Evolutionary conservation across 192 early-diverging fungal species (phyloP).

Genomic region (Coemansia sp.): DNA sequence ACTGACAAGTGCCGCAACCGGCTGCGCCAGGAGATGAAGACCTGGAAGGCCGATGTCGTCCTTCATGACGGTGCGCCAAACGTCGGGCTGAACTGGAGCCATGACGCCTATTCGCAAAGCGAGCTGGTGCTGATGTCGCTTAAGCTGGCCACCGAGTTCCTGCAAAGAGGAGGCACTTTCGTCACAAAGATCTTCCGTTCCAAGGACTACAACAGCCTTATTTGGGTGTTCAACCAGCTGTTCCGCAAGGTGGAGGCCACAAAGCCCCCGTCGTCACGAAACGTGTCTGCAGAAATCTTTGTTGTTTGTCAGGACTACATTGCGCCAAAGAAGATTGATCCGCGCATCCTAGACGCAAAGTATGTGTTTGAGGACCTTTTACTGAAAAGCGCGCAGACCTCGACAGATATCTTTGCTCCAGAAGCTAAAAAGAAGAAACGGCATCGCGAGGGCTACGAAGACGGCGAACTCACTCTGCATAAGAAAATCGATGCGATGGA

Average conservation of each 20-base stretch:
- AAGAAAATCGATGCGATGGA: conserved; percentile 73
- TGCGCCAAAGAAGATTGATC: conserved; percentile 95
- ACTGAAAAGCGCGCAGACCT: conserved; percentile 53
- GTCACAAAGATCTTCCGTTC: conserved; percentile 99
- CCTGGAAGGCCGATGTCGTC: conserved; percentile 98
- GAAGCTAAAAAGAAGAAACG: conserved; percentile 81
- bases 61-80: conserved; percentile 99
- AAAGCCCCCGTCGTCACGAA: conserved; percentile 96
- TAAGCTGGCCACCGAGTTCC: conserved; percentile 92
- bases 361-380: conserved; percentile 94
- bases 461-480: conserved; percentile 91
- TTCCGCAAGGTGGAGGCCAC: conserved; percentile 97
- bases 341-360: conserved; percentile 88
- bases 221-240: conserved; percentile 98
- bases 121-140: conserved; percentile 91
- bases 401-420: conserved; percentile 85
- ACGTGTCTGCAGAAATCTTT: conserved; percentile 99
- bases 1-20: conserved; percentile 89
- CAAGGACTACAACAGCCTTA: conserved; percentile 98
- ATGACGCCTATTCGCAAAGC: conserved; percentile 95
- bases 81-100: conserved; percentile 93
- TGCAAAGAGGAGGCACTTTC: conserved; percentile 90
- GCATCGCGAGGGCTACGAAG: conserved; percentile 96
- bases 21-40: conserved; percentile 88
- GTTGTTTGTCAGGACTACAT: conserved; percentile 94